These are phyloP conservation scores for Mimosa pudica DNA, from an alignment of 306 rosid species.

Conservation along the genomic window DNA sequence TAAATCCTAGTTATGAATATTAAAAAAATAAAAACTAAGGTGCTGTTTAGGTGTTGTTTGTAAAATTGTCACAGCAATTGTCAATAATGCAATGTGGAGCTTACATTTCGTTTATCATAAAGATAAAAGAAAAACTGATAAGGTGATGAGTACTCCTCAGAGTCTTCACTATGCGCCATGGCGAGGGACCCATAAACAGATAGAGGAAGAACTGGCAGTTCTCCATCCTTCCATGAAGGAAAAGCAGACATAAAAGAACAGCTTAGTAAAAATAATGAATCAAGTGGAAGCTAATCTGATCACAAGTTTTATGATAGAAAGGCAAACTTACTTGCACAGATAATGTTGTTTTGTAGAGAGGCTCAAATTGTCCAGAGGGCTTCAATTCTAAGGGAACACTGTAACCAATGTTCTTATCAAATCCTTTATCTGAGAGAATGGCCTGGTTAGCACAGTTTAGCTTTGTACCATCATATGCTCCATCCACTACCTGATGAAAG, in stretches of 20 bases:
- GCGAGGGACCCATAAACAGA: slow-evolving; percentile 93
- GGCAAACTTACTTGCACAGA: slow-evolving; percentile 69
- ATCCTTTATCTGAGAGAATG: slow-evolving; percentile 67
- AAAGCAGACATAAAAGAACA: slow-evolving; percentile 21
- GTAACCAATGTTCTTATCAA: slow-evolving; percentile 57
- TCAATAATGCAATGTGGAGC: slow-evolving; percentile 19
- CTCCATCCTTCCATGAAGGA: slow-evolving; percentile 76
- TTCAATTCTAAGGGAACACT: slow-evolving; percentile 78
- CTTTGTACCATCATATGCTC: slow-evolving; percentile 75
- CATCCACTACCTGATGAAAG: slow-evolving; percentile 75
- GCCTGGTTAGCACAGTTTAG: slow-evolving; percentile 76
- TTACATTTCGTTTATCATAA: slow-evolving; percentile 84
- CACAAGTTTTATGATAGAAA: slow-evolving; percentile 23
- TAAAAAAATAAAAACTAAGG: neutral
- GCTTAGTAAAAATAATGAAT: neutral
- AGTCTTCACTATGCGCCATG: slow-evolving; percentile 89
- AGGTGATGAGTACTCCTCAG: slow-evolving; percentile 90
- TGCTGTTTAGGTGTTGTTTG: neutral
- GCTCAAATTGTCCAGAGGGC: slow-evolving; percentile 98
- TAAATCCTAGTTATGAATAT: neutral
- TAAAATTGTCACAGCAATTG: neutral
- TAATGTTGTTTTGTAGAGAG: slow-evolving; percentile 74
- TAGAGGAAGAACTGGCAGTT: slow-evolving; percentile 88
- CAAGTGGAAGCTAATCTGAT: slow-evolving; percentile 5
- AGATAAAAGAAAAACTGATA: slow-evolving; percentile 90